phyloP scores from a whole-genome alignment of 2,329 filamentous ascomycete species.

The Cadophora gregata region DNA sequence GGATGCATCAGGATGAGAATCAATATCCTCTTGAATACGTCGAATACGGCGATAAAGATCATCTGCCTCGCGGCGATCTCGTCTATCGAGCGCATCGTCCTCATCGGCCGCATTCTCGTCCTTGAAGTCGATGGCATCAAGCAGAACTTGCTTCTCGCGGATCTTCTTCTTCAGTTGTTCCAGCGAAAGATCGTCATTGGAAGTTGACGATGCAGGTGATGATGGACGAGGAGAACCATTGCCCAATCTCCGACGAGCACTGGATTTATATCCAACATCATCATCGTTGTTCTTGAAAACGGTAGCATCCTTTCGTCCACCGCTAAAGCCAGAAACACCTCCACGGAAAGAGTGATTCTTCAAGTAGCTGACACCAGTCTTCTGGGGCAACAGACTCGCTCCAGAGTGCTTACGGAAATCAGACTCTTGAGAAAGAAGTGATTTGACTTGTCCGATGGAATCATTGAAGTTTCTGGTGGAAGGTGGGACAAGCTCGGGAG shows the following conservation, averaged over 20 bases:
- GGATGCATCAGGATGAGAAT: constrained; percentile 81
- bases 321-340: constrained; percentile 57
- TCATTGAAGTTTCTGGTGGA: constrained; percentile 93
- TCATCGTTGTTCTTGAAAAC: constrained; percentile 98
- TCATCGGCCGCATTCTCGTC: constrained; percentile 90
- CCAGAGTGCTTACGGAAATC: constrained; percentile 88
- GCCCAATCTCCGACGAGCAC: constrained; percentile 82
- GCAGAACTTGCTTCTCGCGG: constrained; percentile 88
- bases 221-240: constrained; percentile 79
- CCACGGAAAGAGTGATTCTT: constrained; percentile 92
- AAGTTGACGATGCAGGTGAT: constrained; percentile 70
- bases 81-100: constrained; percentile 87
- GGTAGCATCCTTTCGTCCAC: constrained; percentile 87
- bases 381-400: constrained; percentile 88
- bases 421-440: constrained; percentile 85
- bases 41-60: constrained; percentile 93
- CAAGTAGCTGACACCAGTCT: constrained; percentile 97
- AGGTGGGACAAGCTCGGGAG: constrained; percentile 90
- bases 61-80: constrained; percentile 90
- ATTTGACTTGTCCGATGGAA: constrained; percentile 92
- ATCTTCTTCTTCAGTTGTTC: constrained; percentile 94
- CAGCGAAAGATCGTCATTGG: constrained; percentile 80
- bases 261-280: constrained; percentile 89
- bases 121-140: constrained; percentile 96
- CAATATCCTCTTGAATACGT: constrained; percentile 92